Evolutionary conservation across 2,329 filamentous ascomycete species (phyloP).

Genomic region (Parascedosporium putredinis): DNA sequence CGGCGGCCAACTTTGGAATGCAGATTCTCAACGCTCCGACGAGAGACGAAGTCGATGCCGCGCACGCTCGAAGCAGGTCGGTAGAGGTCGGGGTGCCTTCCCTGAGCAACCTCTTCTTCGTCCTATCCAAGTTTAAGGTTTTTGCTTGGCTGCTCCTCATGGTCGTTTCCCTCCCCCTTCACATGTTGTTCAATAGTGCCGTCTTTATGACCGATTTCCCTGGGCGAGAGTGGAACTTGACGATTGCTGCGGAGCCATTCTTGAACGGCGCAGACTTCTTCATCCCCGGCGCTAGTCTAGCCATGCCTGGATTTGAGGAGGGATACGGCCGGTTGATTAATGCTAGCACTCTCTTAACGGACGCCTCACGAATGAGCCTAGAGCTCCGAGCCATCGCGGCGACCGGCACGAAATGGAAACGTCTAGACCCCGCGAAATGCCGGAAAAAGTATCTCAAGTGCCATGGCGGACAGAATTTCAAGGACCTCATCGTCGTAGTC

Average conservation of each 20-base stretch:
- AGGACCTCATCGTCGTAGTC: constrained; percentile 2
- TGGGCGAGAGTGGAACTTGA: constrained; percentile 8
- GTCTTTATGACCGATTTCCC: constrained; percentile 10
- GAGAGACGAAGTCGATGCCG: constrained; percentile 34
- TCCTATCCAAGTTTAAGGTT: constrained; percentile 12
- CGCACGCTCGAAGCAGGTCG: constrained; percentile 23
- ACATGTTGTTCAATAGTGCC: constrained; percentile 16
- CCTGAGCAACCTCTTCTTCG: constrained; percentile 13
- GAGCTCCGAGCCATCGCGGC: neutral
- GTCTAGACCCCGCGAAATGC: neutral
- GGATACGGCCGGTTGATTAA: neutral
- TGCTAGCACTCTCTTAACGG: neutral
- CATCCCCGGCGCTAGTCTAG: constrained; percentile 2
- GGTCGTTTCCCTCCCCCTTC: constrained; percentile 17
- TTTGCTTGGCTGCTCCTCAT: constrained; percentile 14
- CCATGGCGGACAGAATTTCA: neutral
- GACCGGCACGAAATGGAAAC: neutral
- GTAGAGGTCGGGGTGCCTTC: constrained; percentile 17
- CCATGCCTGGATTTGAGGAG: constrained; percentile 3
- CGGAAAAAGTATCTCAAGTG: neutral
- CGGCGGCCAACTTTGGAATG: constrained; percentile 40
- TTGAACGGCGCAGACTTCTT: constrained; percentile 7
- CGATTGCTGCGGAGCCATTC: constrained; percentile 9
- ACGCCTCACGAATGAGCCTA: neutral
- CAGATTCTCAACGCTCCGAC: constrained; percentile 40